These are phyloP conservation scores for Oryza punctata DNA, from an alignment of 176 grass and related monocot genomes.

Conservation along the genomic window DNA sequence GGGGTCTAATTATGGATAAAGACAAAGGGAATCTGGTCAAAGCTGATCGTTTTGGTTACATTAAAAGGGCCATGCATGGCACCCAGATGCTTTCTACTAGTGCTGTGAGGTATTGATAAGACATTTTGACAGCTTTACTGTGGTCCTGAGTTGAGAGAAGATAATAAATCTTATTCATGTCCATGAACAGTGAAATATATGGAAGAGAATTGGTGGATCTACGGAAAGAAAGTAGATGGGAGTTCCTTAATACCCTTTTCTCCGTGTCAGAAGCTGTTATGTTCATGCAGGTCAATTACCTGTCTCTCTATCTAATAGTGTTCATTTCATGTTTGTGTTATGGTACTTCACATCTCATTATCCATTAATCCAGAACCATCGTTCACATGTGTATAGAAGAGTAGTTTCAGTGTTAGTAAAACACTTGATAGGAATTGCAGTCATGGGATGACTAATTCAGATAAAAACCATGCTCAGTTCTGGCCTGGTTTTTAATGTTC, in stretches of 20 bases:
- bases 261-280: slow-evolving; percentile 99
- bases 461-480: background rate
- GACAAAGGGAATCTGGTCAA: slow-evolving; percentile 97
- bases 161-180: slow-evolving; percentile 29
- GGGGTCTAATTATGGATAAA: slow-evolving; percentile 94
- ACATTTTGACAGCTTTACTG: slow-evolving; percentile 21
- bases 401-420: slow-evolving; percentile 13
- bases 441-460: slow-evolving; percentile 16
- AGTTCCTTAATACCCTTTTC: slow-evolving; percentile 97
- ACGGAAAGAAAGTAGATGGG: slow-evolving; percentile 89
- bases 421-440: slow-evolving; percentile 12
- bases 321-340: slow-evolving; percentile 10
- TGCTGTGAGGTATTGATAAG: slow-evolving; percentile 68
- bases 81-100: slow-evolving; percentile 90
- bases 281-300: slow-evolving; percentile 88
- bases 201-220: slow-evolving; percentile 96
- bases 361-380: slow-evolving; percentile 5
- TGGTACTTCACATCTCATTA: slow-evolving; percentile 16
- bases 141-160: background rate
- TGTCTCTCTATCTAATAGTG: slow-evolving; percentile 28
- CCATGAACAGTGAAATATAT: slow-evolving; percentile 87
- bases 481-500: background rate
- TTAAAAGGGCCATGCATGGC: slow-evolving; percentile 98
- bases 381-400: background rate
- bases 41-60: slow-evolving; percentile 92